phyloP scores from a whole-genome alignment of 352 stramenopile genomes.

The Phytophthora vignae region DNA sequence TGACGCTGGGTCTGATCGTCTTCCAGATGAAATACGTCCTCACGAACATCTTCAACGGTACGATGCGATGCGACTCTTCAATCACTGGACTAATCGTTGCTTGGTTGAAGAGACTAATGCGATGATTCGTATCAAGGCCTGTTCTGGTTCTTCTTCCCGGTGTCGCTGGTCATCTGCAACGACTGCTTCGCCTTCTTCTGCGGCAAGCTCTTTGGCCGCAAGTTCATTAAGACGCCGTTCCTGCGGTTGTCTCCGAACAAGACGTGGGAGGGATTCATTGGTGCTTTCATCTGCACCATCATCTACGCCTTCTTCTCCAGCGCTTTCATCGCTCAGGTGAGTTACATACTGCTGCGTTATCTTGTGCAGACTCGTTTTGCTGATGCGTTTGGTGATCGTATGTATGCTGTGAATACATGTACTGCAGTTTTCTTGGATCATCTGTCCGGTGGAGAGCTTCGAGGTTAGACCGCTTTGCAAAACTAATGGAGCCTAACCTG shows the following conservation, averaged over 20 bases:
- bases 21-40: constrained; percentile 98
- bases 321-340: constrained; percentile 86
- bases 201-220: constrained; percentile 84
- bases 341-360: background rate
- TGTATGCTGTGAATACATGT: background rate
- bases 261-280: constrained; percentile 99
- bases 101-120: constrained; percentile 7
- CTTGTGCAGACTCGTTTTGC: no score
- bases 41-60: constrained; percentile 96
- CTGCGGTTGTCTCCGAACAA: constrained; percentile 98
- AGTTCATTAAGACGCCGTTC: constrained; percentile 94
- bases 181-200: constrained; percentile 97
- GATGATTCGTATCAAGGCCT: constrained; percentile 59
- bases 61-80: constrained; percentile 15
- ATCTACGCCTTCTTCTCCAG: constrained; percentile 94
- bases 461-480: constrained; percentile 38
- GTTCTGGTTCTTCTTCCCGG: constrained; percentile 96
- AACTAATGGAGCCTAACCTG: background rate
- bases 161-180: constrained; percentile 96
- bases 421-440: constrained; percentile 92
- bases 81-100: background rate
- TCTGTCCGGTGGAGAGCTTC: constrained; percentile 90
- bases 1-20: constrained; percentile 95
- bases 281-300: constrained; percentile 96
- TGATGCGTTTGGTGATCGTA: constrained; percentile 2